Base-by-base conservation (phyloP, 139 green algal species). In the Pycnococcus provasolii region DNA sequence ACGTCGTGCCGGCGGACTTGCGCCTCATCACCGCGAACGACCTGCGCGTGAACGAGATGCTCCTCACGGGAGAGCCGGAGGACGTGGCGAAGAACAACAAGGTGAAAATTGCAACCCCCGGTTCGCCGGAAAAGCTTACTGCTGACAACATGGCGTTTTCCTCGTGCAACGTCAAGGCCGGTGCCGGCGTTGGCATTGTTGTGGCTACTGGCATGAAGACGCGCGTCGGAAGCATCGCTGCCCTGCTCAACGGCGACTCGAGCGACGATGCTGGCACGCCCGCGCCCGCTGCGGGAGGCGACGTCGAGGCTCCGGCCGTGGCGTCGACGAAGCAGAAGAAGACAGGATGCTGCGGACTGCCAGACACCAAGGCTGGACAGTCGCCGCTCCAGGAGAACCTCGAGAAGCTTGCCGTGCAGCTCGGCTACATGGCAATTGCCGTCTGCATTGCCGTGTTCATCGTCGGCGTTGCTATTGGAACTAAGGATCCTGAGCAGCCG, bases 131-230 rank as follows among this genome's bases (percentile, higher is more conserved):
- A 13, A 64, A 48, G 42, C 46, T 73, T n/a, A 69, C 62, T 2
- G 67, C 58, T 42, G 62, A 76, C 59, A 80, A 77, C 74, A 72
- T 86, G 74, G 60, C 57, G 9, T 86, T 75, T 72, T 73, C 45
- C 37, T 71, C 80, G 3, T 81, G 71, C 15, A 80, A 62, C 8
- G 74, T 86, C 41, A 78, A 70, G n/a, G 44, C 77, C 8, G 80
- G 80, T 42, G 50, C 75, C 57, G 73, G 69, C 40, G 42, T 71
- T 48, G 78, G 74, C 55, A 68, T 84, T 41, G 80, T 84, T 8
- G 70, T 82, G 41, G 69, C 62, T 26, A 82, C 72, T 42, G 80
- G 79, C 44, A 65, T 60, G 43, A 39, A 41, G 2, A 67, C 57
- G 6, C 55, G 59, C 59, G 46, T 73, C 11, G 67, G 67, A 44